Percentiles rank a stretch among this genome's conserved stretches.
Evolutionary conservation across 768 basidiomycete species (phyloP).

Genomic region (Serendipita sp.): DNA sequence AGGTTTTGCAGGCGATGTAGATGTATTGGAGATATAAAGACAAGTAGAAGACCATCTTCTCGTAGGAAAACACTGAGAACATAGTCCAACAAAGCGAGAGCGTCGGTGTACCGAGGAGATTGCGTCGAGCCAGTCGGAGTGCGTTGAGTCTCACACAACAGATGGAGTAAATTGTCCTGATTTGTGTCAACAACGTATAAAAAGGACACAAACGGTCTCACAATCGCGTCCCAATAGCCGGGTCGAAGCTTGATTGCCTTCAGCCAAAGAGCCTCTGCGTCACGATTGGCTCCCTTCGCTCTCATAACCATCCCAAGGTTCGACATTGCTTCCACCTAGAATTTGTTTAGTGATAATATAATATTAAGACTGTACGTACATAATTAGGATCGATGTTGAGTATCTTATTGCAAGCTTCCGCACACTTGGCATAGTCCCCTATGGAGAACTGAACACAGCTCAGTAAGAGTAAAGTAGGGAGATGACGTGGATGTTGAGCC

Average conservation of each 20-base stretch:
- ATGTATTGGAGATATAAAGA: slow-evolving; percentile 19
- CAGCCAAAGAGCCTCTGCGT: slow-evolving; percentile 27
- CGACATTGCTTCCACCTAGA: slow-evolving; percentile 26
- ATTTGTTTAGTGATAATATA: not conserved
- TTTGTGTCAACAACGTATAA: not conserved
- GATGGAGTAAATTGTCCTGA: slow-evolving; percentile 24
- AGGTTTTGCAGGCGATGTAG: slow-evolving; percentile 31
- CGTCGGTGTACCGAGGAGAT: slow-evolving; percentile 17
- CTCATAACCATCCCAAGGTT: slow-evolving; percentile 26
- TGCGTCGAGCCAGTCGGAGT: not conserved
- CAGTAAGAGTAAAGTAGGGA: slow-evolving; percentile 23
- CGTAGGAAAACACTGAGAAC: slow-evolving; percentile 18
- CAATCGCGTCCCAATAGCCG: slow-evolving; percentile 22
- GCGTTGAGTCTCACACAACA: slow-evolving; percentile 13
- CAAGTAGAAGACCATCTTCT: slow-evolving; percentile 13
- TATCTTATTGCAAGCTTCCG: slow-evolving; percentile 22
- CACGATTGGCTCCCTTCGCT: slow-evolving; percentile 19
- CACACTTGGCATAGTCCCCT: slow-evolving; percentile 19
- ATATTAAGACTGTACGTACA: slow-evolving; percentile 8
- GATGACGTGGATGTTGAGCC: slow-evolving; percentile 20
- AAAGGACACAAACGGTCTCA: slow-evolving; percentile 6
- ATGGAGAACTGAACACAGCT: slow-evolving; percentile 23
- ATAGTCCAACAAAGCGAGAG: slow-evolving; percentile 22
- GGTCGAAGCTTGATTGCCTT: slow-evolving; percentile 22
- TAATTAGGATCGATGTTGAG: slow-evolving; percentile 18